These are phyloP conservation scores for Colletotrichum acutatum DNA, from an alignment of 2,329 filamentous ascomycete species.

Conservation along the genomic window DNA sequence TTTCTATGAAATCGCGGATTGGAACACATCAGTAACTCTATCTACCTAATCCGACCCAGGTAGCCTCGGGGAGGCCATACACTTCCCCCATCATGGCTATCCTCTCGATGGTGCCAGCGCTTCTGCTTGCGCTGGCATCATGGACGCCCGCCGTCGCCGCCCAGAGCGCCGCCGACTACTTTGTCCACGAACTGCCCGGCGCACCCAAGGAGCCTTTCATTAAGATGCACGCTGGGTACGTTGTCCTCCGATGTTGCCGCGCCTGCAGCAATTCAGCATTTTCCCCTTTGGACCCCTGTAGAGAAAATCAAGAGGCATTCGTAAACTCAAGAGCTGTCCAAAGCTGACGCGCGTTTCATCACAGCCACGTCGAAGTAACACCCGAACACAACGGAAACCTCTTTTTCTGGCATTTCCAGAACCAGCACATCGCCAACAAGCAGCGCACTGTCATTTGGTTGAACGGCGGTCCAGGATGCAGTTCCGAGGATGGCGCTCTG, in stretches of 20 bases:
- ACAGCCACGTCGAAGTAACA: conserved; percentile 90
- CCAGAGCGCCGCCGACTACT: conserved; percentile 78
- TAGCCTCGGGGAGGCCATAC: conserved; percentile 34
- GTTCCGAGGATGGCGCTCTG: conserved; percentile 94
- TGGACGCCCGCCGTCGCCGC: conserved; percentile 50
- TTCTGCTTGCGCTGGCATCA: conserved; percentile 53
- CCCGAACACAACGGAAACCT: conserved; percentile 89
- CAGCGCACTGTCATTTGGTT: conserved; percentile 96
- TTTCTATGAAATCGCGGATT: conserved; percentile 19
- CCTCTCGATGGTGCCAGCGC: conserved; percentile 38
- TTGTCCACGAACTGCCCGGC: conserved; percentile 85
- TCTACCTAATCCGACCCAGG: conserved; percentile 18
- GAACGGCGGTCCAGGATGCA: conserved; percentile 96
- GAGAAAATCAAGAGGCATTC: not conserved
- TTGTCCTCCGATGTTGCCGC: conserved; percentile 32
- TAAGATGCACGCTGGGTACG: conserved; percentile 99
- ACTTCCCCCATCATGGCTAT: conserved; percentile 35
- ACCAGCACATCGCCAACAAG: conserved; percentile 91
- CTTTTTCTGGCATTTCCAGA: conserved; percentile 99
- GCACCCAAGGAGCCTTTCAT: conserved; percentile 78
- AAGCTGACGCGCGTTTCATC: conserved; percentile 41
- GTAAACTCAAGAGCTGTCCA: not conserved
- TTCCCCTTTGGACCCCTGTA: not conserved
- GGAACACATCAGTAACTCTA: conserved; percentile 4
- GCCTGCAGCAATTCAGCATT: not conserved